phyloP scores from a whole-genome alignment of 192 early-diverging fungal species.

The Dimargaris xerosporica region DNA sequence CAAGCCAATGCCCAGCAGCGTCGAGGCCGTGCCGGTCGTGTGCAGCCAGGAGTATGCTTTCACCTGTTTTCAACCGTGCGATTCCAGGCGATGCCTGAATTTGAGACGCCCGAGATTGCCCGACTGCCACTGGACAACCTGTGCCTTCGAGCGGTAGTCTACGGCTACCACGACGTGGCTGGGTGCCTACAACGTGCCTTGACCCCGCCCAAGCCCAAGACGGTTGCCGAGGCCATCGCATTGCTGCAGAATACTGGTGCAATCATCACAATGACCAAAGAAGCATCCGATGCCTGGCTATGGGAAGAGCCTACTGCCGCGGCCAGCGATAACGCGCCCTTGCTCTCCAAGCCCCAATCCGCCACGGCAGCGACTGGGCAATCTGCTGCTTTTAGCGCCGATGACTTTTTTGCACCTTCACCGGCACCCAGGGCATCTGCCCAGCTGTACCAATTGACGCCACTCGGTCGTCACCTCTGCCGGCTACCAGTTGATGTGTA shows the following conservation, averaged over 20 bases:
- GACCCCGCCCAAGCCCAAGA: not conserved
- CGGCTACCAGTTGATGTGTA: slow-evolving; percentile 50
- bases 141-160: slow-evolving; percentile 17
- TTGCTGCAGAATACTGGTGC: slow-evolving; percentile 22
- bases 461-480: slow-evolving; percentile 42
- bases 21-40: slow-evolving; percentile 42
- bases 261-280: slow-evolving; percentile 5
- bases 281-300: too few species aligned
- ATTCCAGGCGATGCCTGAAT: slow-evolving; percentile 27
- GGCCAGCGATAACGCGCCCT: not conserved
- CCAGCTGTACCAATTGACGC: slow-evolving; percentile 26
- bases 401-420: too few species aligned
- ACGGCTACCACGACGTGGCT: not conserved
- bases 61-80: slow-evolving; percentile 31
- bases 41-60: slow-evolving; percentile 34
- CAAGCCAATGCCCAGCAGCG: slow-evolving; percentile 39
- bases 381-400: too few species aligned
- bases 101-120: slow-evolving; percentile 39
- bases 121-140: slow-evolving; percentile 32
- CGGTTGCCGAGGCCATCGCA: not conserved
- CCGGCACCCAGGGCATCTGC: not conserved
- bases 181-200: not conserved
- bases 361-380: not conserved
- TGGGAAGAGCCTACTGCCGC: slow-evolving; percentile 16
- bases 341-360: not conserved